Evolutionary conservation across 768 basidiomycete genomes (phyloP).

Genomic region (Coprinellus aureogranulatus): DNA sequence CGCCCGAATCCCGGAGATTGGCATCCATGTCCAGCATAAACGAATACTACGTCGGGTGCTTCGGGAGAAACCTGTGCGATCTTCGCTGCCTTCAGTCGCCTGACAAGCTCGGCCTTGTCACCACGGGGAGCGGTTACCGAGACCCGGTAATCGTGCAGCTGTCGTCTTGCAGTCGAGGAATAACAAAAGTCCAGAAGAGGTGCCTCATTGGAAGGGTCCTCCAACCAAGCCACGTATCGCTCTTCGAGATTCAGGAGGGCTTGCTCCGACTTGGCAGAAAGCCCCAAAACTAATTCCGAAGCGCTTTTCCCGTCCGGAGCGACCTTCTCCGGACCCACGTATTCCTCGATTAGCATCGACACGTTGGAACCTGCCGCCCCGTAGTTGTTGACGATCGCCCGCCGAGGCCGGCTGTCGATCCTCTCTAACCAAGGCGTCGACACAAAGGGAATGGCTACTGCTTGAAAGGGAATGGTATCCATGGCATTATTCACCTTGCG

Average conservation of each 20-base stretch:
- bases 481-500: constrained; percentile 56
- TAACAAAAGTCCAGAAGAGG: constrained; percentile 57
- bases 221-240: constrained; percentile 49
- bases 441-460: constrained; percentile 45
- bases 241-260: constrained; percentile 48
- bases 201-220: constrained; percentile 20
- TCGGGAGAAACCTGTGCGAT: constrained; percentile 28
- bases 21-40: constrained; percentile 73
- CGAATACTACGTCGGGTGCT: constrained; percentile 47
- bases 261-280: constrained; percentile 56
- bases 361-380: constrained; percentile 74
- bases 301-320: constrained; percentile 5
- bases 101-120: constrained; percentile 42
- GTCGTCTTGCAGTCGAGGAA: constrained; percentile 64
- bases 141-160: constrained; percentile 52
- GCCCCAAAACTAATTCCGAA: constrained; percentile 45
- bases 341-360: constrained; percentile 59
- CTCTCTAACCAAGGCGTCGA: constrained; percentile 42
- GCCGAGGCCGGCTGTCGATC: constrained; percentile 33
- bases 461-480: constrained; percentile 43
- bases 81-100: constrained; percentile 37
- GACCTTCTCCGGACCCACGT: background rate
- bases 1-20: constrained; percentile 67
- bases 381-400: constrained; percentile 71
- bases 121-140: constrained; percentile 40